Conservation (phyloP, 345 rosid species). For the Populus tremula region DNA sequence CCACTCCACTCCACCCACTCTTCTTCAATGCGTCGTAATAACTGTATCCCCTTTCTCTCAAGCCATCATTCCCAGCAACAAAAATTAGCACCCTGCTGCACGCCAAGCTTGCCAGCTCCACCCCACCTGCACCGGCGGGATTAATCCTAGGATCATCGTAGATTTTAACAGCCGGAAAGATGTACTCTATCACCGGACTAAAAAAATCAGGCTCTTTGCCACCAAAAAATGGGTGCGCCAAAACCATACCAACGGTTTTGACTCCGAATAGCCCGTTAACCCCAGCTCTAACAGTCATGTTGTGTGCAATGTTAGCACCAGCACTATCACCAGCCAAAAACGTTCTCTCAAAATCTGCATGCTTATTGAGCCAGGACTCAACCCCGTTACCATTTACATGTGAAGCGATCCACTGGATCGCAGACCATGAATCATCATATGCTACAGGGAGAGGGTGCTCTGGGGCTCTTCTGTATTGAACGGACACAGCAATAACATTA, state of each 20-base stretch:
- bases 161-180: neutral
- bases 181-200: neutral
- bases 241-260: conserved; percentile 2
- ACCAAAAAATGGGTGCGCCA: conserved; percentile 26
- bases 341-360: conserved; percentile 18
- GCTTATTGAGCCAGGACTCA: conserved; percentile 17
- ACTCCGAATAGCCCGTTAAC: neutral
- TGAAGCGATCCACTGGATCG: conserved; percentile 24
- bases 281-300: neutral
- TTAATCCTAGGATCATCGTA: neutral
- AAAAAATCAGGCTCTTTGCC: conserved; percentile 1
- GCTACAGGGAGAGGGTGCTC: conserved; percentile 22
- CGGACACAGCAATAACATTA: conserved; percentile 21
- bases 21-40: conserved; percentile 30
- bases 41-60: conserved; percentile 23
- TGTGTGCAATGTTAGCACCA: conserved; percentile 19
- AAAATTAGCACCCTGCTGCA: conserved; percentile 27
- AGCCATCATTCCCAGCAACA: conserved; percentile 39
- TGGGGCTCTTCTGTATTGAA: conserved; percentile 28
- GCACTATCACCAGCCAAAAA: conserved; percentile 23
- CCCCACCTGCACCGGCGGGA: neutral
- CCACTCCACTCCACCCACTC: conserved; percentile 31
- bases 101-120: neutral
- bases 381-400: conserved; percentile 16
- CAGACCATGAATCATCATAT: conserved; percentile 28